Base-by-base conservation (phyloP, 176 grass and related monocot species). In the Paspalum vaginatum region DNA sequence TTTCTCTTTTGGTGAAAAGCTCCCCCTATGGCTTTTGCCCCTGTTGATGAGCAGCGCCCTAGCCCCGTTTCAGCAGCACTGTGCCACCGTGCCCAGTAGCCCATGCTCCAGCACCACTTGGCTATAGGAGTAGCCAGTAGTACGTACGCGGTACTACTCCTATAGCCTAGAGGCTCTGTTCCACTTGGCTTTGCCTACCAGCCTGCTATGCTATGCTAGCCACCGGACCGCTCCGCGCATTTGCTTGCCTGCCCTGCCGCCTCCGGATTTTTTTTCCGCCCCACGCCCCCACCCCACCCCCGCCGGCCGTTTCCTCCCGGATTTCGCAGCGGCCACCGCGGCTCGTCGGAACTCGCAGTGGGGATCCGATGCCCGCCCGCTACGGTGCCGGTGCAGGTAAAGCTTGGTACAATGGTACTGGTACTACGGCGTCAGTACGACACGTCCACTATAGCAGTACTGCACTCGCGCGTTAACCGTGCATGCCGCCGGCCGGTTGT, bases 1-100 rank as follows among this genome's bases (percentile, higher is more conserved):
- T 69, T 26, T 63, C 75, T 64, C 46, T 79, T 64, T 24, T 65
- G 10, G 17, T 79, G 76, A 51, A 65, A 65, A 49, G 60, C 11
- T 9, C 4, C n/a, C n/a, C n/a, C n/a, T n/a, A n/a, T 4, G 38
- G 67, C 40, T 49, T 51, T 78, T 16, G 64, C 48, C 25, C 26
- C 41, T 78, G 43, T 65, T 40, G 40, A 64, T 58, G 80, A 83
- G 58, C 86, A 66, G 16, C 38, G 7, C 3, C 41, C 54, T 2
- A 68, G n/a, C n/a, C n/a, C 81, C 75, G 43, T 79, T 84, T 46
- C 4, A 40, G 44, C 52, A 61, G 50, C 3, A 11, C 1, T 7
- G 22, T 32, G 32, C 32, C 32, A 32, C 32, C 3, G 32, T 32
- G 20, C 65, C 65, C 11, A 13, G 42, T 25, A 11, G 18, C n/a